Evolutionary conservation across 2,329 filamentous ascomycete genomes (phyloP), one percentile per base, ranked within the genome.

Genomic region (Cordyceps farinosa): DNA sequence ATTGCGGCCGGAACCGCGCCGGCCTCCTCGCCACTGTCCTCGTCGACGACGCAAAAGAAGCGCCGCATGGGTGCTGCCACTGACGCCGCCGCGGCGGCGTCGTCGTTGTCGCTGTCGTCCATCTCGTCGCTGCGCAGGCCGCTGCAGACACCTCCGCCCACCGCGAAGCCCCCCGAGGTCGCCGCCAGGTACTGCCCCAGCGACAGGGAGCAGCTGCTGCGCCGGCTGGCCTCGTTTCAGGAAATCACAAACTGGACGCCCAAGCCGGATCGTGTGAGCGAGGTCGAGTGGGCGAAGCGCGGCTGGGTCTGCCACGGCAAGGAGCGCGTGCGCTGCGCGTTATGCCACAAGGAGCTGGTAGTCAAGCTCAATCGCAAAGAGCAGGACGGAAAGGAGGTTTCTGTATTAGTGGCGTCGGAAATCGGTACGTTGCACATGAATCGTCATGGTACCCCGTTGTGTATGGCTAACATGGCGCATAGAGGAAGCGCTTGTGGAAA

Each of bases 211-310:
- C 87, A 91, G 68, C 92, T 98, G 66, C 81, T 98, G 11, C 86
- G 84, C 69, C 82, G 95, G 30, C 81, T 99, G 34, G 89, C 89
- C 65, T 96, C 92, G 0, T 99, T 96, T 72, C 90, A 94, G 71
- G 92, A 94, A 68, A 87, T 98, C 54, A 95, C 92, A 61, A 86
- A 90, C 73, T 99, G 94, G 94, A 90, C 90, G n/a, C 90, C 91
- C 0, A 98, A 98, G 74, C 93, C 95, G 0, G 86, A 93, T 59
- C 82, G 82, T 40, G 88, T 98, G 69, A 92, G 87, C 72, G 95
- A 98, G 76, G 87, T 97, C 8, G 90, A 92, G 74, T 99, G 95
- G 95, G 93, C 93, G 0, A 97, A 94, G 79, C 82, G 90, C 64
- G 94, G 94, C 1, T 99, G 95, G 94, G 82, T 89, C 4, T 97